phyloP scores from a whole-genome alignment of 106 monocot species.

The Allium sativum region DNA sequence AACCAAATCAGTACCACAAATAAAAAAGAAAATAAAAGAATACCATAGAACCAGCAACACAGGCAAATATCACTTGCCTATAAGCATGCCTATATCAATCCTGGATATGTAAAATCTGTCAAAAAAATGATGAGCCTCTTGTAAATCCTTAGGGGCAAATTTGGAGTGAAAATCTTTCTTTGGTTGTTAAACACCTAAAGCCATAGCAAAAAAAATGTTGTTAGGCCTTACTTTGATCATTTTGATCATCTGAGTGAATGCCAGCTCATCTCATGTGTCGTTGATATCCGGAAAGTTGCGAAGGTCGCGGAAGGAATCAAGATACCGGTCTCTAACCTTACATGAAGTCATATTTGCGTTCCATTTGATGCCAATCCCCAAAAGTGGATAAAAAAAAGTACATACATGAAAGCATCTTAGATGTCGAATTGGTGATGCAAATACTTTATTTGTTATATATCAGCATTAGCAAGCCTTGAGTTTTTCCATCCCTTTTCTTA shows the following conservation, averaged over 20 bases:
- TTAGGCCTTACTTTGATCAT: conserved; percentile 93
- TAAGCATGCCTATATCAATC: conserved; percentile 80
- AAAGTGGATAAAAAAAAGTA: too few species aligned
- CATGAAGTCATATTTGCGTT: too few species aligned
- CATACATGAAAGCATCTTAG: too few species aligned
- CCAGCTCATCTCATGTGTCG: conserved; percentile 37
- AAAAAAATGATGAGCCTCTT: conserved; percentile 72
- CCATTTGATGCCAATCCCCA: too few species aligned
- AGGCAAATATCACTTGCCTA: conserved; percentile 28
- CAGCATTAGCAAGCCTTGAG: too few species aligned
- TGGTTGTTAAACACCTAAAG: conserved; percentile 77
- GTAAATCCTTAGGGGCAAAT: conserved; percentile 25
- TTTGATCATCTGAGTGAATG: conserved; percentile 84
- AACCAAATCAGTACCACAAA: not conserved
- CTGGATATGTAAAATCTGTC: conserved; percentile 86
- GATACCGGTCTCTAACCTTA: conserved; percentile 85
- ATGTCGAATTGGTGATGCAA: too few species aligned
- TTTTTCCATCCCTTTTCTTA: too few species aligned
- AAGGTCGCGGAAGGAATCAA: conserved; percentile 76
- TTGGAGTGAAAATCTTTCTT: conserved; percentile 53
- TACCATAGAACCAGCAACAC: not conserved
- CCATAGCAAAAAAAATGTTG: conserved; percentile 90
- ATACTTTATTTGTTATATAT: too few species aligned
- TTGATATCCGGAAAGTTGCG: conserved; percentile 57
- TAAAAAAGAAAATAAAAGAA: not conserved